Evolutionary conservation across 164 flowering plant species (phyloP), one percentile per base, ranked within the genome.

Genomic region (Berberis vulgaris): DNA sequence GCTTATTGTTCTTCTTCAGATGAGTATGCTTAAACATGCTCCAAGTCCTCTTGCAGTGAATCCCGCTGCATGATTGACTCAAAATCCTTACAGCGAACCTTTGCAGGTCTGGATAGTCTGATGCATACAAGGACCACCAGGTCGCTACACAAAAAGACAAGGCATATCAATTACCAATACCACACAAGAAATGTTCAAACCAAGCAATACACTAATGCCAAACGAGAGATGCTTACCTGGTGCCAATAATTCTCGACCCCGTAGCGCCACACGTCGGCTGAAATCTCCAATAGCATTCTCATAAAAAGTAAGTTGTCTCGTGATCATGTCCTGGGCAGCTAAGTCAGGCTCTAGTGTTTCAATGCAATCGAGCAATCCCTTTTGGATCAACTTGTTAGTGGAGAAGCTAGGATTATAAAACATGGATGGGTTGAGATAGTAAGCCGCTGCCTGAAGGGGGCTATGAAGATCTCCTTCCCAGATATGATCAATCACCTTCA

Each of bases 91-190:
- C 63, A 65, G 82, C 82, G 45, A 79, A 66, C 3, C 73, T 70
- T 59, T 72, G 77, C 60, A 79, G 62, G 58, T 74, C 69, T 3
- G 81, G 83, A 61, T 63, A 74, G 57, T 73, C 78, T 10, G 69
- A 67, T 63, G 71, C 84, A 68, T 74, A 79, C 41, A 71, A 61
- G 49, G 79, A 73, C 84, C 82, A 81, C 84, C 84, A 81, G 13
- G 79, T 67, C 69, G 78, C 82, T 79, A 69, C 41, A 69, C 61
- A 39, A 67, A 7, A 65, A 72, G n/a, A 56, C 26, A 26, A 7
- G 4, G 11, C 54, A 9, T 1, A 26, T 52, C 54, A 52, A 52
- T 1, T 52, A 52, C n/a, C 26, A 26, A 26, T 26, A 26, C 26
- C 26, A 26, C 26, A 26, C 26, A 26, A 26, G 26, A 26, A 26